Base-by-base conservation (phyloP, 768 basidiomycete species). In the Tylopilus plumbeoviolaceoides region DNA sequence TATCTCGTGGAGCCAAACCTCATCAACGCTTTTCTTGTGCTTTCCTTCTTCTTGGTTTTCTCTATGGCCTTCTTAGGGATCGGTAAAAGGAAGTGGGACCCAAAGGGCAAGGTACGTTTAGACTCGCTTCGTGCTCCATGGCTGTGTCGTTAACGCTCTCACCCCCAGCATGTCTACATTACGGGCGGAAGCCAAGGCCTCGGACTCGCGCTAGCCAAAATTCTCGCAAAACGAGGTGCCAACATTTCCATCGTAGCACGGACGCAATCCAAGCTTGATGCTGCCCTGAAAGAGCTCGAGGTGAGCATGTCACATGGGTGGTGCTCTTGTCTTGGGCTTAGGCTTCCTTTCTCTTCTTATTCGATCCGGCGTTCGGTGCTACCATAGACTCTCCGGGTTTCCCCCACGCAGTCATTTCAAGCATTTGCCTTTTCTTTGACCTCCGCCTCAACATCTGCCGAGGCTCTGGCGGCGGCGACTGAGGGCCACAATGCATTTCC, bases 201-300 rank as follows among this genome's bases (percentile, higher is more conserved):
- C 0, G 93, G 93, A 1, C 77, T 91, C 2, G 78, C 83, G 0
- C 72, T 95, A 8, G 87, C 91, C 1, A 74, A 78, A 27, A 71
- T 85, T 15, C 75, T 95, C 2, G 79, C 80, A 14, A 71, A 73
- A 54, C 75, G 74, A 53, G 93, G 94, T 0, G 91, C 92, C 0
- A 78, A 91, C 56, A 85, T 95, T 4, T 90, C 89, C 7, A 91
- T 95, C 54, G 86, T 95, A 10, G 92, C 91, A 7, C 77, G 91
- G 12, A 83, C 86, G 47, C 76, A 86, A 60, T 73, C 73, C 42
- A 83, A 79, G 53, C 70, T 94, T 11, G 76, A 82, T 48, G 72
- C 69, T 15, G 88, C 91, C 0, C 61, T 89, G 21, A 71, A 68
- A 30, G 71, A 78, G 41, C 67, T 95, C 25, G 84, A 93, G 77